Base-by-base conservation (phyloP, 495 filamentous ascomycete species). In the Penicillium turbatum region DNA sequence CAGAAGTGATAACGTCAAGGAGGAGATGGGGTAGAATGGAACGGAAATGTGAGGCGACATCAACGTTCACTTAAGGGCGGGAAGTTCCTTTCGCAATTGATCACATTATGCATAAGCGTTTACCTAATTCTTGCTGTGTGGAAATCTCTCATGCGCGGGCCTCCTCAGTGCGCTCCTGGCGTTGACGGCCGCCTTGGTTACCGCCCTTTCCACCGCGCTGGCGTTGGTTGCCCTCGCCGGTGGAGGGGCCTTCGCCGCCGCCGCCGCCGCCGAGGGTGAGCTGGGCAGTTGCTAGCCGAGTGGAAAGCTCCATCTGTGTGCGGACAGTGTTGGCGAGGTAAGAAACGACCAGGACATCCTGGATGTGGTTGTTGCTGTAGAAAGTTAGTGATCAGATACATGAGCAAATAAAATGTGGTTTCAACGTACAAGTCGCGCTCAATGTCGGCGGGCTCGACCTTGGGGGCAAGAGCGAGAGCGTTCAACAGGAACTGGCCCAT, bases 311-410 rank as follows among this genome's bases (percentile, higher is more conserved):
- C 72, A 98, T 98, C 79, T 98, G 93, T 62, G 92, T 97, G 70
- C 93, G 90, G 73, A 98, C 95, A 44, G 92, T 97, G 78, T 97
- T 98, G 61, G 93, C 90, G 40, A 98, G 80, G 78, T 98, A 98
- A 42, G 89, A 90, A 57, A 97, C 90, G 62, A 97, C 87, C 42
- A 98, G 84, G 52, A 98, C 91, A 67, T 98, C 93, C 76, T 98
- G 93, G 71, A 98, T 89, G 75, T 98, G 93, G 75, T 95, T 95
- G 81, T 98, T 97, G 83, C 83, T 86, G 67, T 39, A 44, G 16
- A 37, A 27, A 8, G 63, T 71, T 55, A 68, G 54, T 46, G 51
- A 66, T 86, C 84, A 75, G 68, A 43, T 52, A 50, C 40, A 21
- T 7, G 3, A 42, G 26, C 12, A 15, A 21, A 46, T 30, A 16